A percentile compares a stretch with the other conserved stretches of the same genome.
Conservation (phyloP, 164 flowering plant species). For the Magnolia changhungtana region DNA sequence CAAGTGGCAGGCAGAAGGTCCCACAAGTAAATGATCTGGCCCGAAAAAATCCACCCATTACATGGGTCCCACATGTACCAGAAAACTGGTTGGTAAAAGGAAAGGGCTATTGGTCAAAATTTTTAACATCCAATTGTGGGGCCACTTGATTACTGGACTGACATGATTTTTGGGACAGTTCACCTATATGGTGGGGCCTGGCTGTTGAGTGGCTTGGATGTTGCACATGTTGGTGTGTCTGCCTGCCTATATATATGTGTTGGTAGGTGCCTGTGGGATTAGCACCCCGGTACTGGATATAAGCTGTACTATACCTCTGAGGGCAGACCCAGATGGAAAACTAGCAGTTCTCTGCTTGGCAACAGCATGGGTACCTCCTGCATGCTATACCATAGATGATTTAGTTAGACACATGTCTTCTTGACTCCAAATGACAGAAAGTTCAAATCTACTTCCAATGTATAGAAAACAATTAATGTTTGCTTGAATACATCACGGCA, state of each 20-base stretch:
- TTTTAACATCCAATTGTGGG: not conserved
- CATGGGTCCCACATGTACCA: not conserved
- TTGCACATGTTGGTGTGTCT: not conserved
- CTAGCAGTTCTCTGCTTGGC: slow-evolving; percentile 30
- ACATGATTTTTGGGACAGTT: not conserved
- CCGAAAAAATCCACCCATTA: not conserved
- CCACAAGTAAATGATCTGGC: not conserved
- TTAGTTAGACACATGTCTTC: not conserved
- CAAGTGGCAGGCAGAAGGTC: not conserved
- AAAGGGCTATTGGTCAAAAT: not conserved
- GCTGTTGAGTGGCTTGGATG: not conserved
- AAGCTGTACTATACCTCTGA: slow-evolving; percentile 28
- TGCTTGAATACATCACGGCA: no score
- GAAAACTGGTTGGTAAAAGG: not conserved
- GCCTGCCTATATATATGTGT: not conserved
- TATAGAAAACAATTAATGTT: not conserved
- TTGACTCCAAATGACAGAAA: not conserved
- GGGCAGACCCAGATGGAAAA: slow-evolving; percentile 22
- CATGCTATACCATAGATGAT: slow-evolving; percentile 21
- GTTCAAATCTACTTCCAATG: not conserved
- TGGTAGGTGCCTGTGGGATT: not conserved
- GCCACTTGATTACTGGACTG: not conserved
- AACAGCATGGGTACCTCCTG: slow-evolving; percentile 29
- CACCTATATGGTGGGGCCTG: not conserved
- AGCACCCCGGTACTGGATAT: not conserved